phyloP scores from a whole-genome alignment of 1,139 yeast genomes.

The Scheffersomyces parashehatae region DNA sequence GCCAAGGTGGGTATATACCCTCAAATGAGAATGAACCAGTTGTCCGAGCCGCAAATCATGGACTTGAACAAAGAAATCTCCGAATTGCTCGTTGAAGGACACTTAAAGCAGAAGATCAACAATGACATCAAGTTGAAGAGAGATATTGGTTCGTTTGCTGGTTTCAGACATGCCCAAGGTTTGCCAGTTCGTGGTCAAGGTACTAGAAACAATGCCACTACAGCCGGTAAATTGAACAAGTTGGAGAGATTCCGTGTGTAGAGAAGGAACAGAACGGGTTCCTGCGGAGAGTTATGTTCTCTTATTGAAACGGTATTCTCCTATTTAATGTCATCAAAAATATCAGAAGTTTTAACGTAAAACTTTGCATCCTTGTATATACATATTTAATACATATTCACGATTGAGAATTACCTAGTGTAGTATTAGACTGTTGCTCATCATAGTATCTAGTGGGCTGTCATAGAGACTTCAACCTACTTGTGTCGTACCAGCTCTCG shows the following conservation, averaged over 20 bases:
- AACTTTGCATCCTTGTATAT: conserved; percentile 1
- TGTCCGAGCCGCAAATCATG: conserved; percentile 84
- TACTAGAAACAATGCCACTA: conserved; percentile 85
- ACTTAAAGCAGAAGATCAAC: conserved; percentile 73
- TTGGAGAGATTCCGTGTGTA: conserved; percentile 56
- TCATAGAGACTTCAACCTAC: too few relatives aligned
- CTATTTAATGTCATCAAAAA: too few relatives aligned
- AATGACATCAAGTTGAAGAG: conserved; percentile 81
- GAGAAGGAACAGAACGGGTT: background rate
- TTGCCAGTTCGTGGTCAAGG: conserved; percentile 93
- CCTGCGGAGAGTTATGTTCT: too few relatives aligned
- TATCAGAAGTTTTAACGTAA: background rate
- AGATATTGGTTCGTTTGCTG: conserved; percentile 81
- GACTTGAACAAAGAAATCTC: conserved; percentile 85
- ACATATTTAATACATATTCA: background rate
- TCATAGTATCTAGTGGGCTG: too few relatives aligned
- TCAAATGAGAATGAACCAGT: conserved; percentile 89
- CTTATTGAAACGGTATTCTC: too few relatives aligned
- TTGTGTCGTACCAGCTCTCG: too few relatives aligned
- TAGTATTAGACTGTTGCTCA: too few relatives aligned
- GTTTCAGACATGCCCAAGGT: conserved; percentile 86
- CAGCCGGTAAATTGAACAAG: conserved; percentile 84
- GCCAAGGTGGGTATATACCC: conserved; percentile 92
- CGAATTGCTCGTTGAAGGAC: conserved; percentile 81
- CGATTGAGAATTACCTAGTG: background rate